Conservation (phyloP, 768 basidiomycete genomes). For the Tricholoma bakamatsutake region DNA sequence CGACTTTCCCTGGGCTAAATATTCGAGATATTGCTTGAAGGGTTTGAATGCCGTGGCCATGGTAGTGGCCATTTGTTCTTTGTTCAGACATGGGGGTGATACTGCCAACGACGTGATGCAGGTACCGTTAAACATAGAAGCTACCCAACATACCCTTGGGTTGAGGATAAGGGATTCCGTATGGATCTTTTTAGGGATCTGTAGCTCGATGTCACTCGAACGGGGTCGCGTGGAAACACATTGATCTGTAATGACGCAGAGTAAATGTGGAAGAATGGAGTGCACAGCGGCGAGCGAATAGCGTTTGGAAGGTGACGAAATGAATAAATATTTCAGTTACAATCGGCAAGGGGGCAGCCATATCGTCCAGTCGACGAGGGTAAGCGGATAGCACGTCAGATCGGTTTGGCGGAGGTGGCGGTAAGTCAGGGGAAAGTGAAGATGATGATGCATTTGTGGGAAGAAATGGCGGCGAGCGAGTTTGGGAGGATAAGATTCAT, state of each 20-base stretch:
- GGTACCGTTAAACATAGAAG: not conserved
- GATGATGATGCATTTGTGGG: not conserved
- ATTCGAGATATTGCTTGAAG: conserved; percentile 1
- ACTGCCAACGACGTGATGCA: not conserved
- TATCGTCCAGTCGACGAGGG: not conserved
- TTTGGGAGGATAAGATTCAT: not conserved
- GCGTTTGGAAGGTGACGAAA: not conserved
- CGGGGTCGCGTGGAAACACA: not conserved
- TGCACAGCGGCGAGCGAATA: not conserved
- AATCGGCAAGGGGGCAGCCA: not conserved
- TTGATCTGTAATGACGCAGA: not conserved
- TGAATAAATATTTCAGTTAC: not conserved
- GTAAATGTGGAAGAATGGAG: not conserved
- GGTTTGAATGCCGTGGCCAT: conserved; percentile 8
- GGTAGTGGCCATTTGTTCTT: conserved; percentile 3
- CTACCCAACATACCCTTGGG: not conserved
- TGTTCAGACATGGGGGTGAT: conserved; percentile 2
- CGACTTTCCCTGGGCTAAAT: conserved; percentile 2
- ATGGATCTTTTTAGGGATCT: not conserved
- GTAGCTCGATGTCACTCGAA: not conserved
- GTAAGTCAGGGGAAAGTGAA: not conserved
- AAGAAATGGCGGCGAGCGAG: not conserved
- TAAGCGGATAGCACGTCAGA: not conserved
- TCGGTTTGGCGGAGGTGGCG: too few species aligned
- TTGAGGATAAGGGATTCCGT: not conserved